A percentile compares a stretch with the other conserved stretches of the same genome.
These are phyloP conservation scores for Linderniella brevidens DNA, from an alignment of 257 asterid genomes.

Conservation along the genomic window DNA sequence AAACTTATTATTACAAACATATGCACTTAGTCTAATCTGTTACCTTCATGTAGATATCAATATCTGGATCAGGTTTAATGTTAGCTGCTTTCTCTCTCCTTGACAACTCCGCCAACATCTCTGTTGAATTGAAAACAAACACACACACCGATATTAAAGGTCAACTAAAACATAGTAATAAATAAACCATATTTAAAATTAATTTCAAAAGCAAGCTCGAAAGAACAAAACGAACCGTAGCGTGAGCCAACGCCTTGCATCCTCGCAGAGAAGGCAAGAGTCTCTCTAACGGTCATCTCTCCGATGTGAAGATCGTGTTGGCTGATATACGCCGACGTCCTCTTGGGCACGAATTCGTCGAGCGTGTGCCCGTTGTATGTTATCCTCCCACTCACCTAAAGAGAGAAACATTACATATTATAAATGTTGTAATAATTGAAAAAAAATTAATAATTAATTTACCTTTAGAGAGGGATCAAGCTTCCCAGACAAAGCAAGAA, in stretches of 20 bases:
- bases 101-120: constrained; percentile 49
- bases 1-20: no score
- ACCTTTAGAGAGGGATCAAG: constrained; percentile 42
- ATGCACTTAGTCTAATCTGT: not conserved
- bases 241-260: constrained; percentile 66
- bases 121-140: constrained; percentile 18
- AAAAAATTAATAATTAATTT: not conserved
- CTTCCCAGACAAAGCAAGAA: constrained; percentile 59
- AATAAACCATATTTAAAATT: no score
- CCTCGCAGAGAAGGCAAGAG: constrained; percentile 54
- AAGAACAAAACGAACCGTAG: constrained; percentile 34
- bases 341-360: constrained; percentile 45
- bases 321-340: constrained; percentile 53
- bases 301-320: constrained; percentile 53
- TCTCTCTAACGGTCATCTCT: constrained; percentile 69
- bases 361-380: constrained; percentile 41
- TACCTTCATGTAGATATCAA: constrained; percentile 46
- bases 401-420: not conserved
- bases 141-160: no score
- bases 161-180: no score
- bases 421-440: no score
- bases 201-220: no score
- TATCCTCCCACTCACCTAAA: constrained; percentile 27
- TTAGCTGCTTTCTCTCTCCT: constrained; percentile 46
- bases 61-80: constrained; percentile 40